These are phyloP conservation scores for Pleomassaria siparia DNA, from an alignment of 2,329 filamentous ascomycete species.

Conservation along the genomic window DNA sequence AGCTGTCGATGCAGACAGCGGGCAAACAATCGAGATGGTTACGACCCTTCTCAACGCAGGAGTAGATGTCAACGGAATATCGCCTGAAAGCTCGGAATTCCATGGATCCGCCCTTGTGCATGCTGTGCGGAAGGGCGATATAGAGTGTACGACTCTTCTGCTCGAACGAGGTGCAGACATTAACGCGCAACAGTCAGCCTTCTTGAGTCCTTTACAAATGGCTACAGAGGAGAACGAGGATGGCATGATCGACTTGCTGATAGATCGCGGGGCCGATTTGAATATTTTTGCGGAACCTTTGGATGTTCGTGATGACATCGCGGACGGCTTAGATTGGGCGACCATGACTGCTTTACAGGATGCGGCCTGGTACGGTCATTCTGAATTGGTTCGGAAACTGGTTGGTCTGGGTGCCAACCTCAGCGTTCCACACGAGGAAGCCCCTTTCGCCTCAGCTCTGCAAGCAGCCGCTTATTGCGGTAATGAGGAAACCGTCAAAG, in stretches of 20 bases:
- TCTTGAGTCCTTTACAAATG: slow-evolving; percentile 12
- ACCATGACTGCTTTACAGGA: slow-evolving; percentile 16
- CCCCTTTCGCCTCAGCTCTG: not conserved
- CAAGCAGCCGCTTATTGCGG: slow-evolving; percentile 8
- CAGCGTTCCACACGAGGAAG: not conserved
- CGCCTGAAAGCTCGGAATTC: not conserved
- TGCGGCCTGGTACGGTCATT: slow-evolving; percentile 8
- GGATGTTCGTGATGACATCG: slow-evolving; percentile 9
- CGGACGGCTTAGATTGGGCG: slow-evolving; percentile 9
- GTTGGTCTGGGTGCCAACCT: slow-evolving; percentile 4
- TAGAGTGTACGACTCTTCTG: not conserved
- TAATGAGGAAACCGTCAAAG: slow-evolving; percentile 4
- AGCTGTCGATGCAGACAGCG: not conserved
- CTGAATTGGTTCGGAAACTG: not conserved
- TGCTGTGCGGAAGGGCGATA: not conserved
- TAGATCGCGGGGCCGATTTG: slow-evolving; percentile 18
- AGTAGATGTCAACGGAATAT: not conserved
- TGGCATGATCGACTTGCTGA: slow-evolving; percentile 14
- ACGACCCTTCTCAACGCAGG: not conserved
- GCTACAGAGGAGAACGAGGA: slow-evolving; percentile 10
- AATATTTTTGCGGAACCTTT: slow-evolving; percentile 9
- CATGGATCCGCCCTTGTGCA: not conserved
- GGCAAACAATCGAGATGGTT: not conserved
- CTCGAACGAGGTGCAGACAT: slow-evolving; percentile 7
- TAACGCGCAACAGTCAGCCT: not conserved